Evolutionary conservation across 768 basidiomycete genomes (phyloP), one percentile per base, ranked within the genome.

Genomic region (Mrakia blollopis): DNA sequence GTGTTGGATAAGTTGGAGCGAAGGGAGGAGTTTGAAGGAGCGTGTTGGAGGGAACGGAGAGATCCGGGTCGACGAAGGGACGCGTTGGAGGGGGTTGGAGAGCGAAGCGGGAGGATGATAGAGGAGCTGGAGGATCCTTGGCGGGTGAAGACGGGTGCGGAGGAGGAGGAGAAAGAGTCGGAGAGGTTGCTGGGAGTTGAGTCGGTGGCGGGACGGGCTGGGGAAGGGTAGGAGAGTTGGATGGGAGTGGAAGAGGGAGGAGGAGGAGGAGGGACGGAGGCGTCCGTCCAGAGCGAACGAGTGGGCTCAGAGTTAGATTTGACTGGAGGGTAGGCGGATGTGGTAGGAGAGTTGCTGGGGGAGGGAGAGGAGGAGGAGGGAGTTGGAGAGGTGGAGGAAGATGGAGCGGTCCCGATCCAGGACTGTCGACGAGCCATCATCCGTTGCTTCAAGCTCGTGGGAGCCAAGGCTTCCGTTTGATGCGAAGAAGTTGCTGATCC

Each of bases 91-190:
- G 71, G 60, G 30, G 71, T 13, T n/a, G 71, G 71, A 5, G 71
- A 72, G 14, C 71, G 50, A n/a, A 72, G 50, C 25, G 71, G 71
- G 10, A 72, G 71, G 35, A 72, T 23, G 47, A 72, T 35, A 23
- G 52, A 35, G 47, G 50, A 52, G 2, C 1, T 3, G 14, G 71
- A 54, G 30, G 71, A 72, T 14, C 30, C 21, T 54, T 30, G 52
- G 13, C 71, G 71, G 35, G 30, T 57, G 25, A 72, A 72, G 52
- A 72, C 54, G 32, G 71, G 71, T 6, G 71, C 52, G 1, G 47
- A n/a, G 35, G 52, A 52, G 32, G 50, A 32, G 25, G 71, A 69
- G 5, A 39, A 39, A 2, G 67, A 41, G 28, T 39, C 35, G 35
- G 39, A 72, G 28, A 54, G 71, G 50, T n/a, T 35, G 30, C 1